A percentile compares a stretch with the other conserved stretches of the same genome.
Conservation (phyloP, 495 filamentous ascomycete genomes). For the Mycothermus thermophilus region DNA sequence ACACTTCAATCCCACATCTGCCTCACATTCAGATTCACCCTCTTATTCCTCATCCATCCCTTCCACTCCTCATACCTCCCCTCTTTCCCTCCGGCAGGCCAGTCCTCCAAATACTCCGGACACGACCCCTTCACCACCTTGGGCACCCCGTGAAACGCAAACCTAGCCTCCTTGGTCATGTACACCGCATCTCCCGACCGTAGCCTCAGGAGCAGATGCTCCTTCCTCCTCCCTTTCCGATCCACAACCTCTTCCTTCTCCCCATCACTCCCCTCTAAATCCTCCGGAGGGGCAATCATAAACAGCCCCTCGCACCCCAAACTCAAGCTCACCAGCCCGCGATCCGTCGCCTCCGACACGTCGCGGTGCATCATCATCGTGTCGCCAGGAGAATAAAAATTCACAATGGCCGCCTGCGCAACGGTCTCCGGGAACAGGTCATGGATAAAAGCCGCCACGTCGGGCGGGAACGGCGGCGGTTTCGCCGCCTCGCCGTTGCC, state of each 20-base stretch:
- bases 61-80: conserved; percentile 49
- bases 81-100: conserved; percentile 55
- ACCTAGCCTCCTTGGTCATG: conserved; percentile 63
- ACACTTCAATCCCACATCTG: conserved; percentile 57
- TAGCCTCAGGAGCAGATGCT: conserved; percentile 49
- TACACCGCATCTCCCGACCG: conserved; percentile 71
- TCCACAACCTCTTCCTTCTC: conserved; percentile 11
- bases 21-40: conserved; percentile 81
- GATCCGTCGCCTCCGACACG: conserved; percentile 65
- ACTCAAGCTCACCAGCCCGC: conserved; percentile 67
- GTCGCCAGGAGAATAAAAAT: conserved; percentile 78
- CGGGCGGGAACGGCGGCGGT: conserved; percentile 61
- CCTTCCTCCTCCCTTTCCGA: conserved; percentile 11
- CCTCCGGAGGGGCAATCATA: conserved; percentile 38
- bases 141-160: conserved; percentile 91
- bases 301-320: conserved; percentile 84
- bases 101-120: conserved; percentile 56
- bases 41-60: conserved; percentile 73
- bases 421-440: conserved; percentile 55
- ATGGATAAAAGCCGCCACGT: conserved; percentile 51
- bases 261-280: conserved; percentile 23
- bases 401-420: conserved; percentile 81
- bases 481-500: conserved; percentile 14
- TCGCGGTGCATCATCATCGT: conserved; percentile 81
- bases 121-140: conserved; percentile 65